Base-by-base conservation (phyloP, 345 rosid genomes). In the Acer negundo region DNA sequence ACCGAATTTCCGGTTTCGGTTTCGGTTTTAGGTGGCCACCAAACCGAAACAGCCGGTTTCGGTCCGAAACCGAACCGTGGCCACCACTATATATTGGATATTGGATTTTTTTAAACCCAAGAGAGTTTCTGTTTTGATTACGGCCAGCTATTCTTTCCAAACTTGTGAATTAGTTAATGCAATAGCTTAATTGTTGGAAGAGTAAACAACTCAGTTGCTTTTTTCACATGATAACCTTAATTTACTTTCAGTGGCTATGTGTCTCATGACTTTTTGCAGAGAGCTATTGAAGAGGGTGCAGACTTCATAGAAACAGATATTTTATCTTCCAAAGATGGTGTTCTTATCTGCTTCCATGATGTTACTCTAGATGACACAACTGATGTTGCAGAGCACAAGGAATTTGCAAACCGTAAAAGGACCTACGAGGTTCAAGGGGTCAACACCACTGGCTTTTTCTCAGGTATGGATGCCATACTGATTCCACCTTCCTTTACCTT, bases 231-330 rank as follows among this genome's bases (percentile, higher is more conserved):
- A 63, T 70, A 44, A 28, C 22, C 64, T 26, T 68, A 1, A 58
- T 17, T n/a, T 31, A 26, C 31, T 40, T 23, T 20, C 70, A 22
- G 6, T 47, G 46, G 62, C 20, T 42, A 13, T 19, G 5, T 51
- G 31, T 28, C 61, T 4, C 38, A 73, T 56, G 24, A 55, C 26
- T 74, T 47, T 75, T 85, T 86, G 76, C 83, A 96, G 98, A 96
- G 97, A 83, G 97, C 97, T 31, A 92, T 94, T 69, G 94, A 92
- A 82, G 99, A 96, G 73, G 98, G 97, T 68, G 83, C 99, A 77
- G 98, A 94, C 83, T 96, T 94, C 83, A 96, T 96, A 67, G 99
- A 96, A 87, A 77, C 97, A 16, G 97, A 96, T 86, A 87, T 94
- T 42, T 75, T 92, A 10, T 82, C 97, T 74, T 74, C 97, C 62